Conservation (phyloP, 176 grass and related monocot species). For the Areca catechu region DNA sequence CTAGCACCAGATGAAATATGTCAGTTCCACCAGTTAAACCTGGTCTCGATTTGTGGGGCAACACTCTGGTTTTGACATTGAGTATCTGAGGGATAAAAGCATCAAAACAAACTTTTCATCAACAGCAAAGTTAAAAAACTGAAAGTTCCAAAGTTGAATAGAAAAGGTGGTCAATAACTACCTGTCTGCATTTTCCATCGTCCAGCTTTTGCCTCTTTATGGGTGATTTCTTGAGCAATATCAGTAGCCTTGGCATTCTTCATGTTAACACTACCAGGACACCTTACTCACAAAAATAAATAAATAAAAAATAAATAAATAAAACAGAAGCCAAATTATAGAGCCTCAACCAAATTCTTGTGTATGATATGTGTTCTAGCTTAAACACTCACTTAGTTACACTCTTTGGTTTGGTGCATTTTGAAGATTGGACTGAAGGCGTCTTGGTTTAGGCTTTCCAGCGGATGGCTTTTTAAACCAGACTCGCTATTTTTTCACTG, state of each 20-base stretch:
- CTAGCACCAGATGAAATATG: constrained; percentile 24
- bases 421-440: constrained; percentile 22
- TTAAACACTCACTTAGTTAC: constrained; percentile 43
- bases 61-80: constrained; percentile 50
- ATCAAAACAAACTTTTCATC: neutral
- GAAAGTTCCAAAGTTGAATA: neutral
- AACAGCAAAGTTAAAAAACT: too few relatives aligned
- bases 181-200: constrained; percentile 63
- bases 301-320: neutral
- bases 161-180: constrained; percentile 6
- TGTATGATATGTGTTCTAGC: too few relatives aligned
- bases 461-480: constrained; percentile 9
- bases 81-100: constrained; percentile 48
- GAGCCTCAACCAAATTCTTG: too few relatives aligned
- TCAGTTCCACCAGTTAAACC: constrained; percentile 27
- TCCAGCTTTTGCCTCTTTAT: constrained; percentile 91
- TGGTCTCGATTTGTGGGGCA: constrained; percentile 62
- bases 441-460: constrained; percentile 18
- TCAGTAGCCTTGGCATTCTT: constrained; percentile 28
- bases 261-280: constrained; percentile 13
- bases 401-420: constrained; percentile 28
- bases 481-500: constrained; percentile 15
- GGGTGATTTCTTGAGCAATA: constrained; percentile 73
- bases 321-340: too few relatives aligned
- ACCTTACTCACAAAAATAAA: constrained; percentile 6